Conservation (phyloP, 78 protist species). For the Planoprotostelium fungivorum region DNA sequence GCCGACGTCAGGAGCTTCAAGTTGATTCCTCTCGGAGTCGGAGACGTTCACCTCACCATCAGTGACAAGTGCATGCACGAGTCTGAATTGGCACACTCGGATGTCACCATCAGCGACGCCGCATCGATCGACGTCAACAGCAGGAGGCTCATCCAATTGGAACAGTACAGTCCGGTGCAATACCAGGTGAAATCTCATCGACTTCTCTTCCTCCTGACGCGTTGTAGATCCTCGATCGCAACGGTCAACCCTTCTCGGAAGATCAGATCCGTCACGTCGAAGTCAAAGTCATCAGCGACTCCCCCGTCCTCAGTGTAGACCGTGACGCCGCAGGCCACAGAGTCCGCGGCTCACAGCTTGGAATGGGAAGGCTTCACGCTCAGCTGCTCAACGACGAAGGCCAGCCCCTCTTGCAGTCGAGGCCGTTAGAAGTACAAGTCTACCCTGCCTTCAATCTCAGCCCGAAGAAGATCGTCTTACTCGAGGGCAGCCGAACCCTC, state of each 20-base stretch:
- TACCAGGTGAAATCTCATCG: neutral
- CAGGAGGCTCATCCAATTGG: neutral
- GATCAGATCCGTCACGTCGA: neutral
- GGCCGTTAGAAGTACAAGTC: neutral
- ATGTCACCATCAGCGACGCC: neutral
- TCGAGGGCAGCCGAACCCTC: neutral
- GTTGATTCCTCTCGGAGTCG: neutral
- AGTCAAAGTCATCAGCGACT: neutral
- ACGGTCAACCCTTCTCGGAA: neutral
- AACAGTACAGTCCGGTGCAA: neutral
- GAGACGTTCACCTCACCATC: neutral
- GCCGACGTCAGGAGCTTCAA: neutral
- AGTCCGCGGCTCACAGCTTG: neutral
- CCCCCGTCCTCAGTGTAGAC: neutral
- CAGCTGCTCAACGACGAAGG: neutral
- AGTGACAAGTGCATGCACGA: neutral
- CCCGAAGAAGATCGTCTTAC: neutral
- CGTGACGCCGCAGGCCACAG: neutral
- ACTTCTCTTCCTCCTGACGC: neutral
- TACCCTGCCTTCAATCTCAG: neutral
- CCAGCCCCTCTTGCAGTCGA: neutral
- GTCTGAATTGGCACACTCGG: neutral
- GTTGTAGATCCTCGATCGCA: neutral
- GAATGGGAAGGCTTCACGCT: neutral
- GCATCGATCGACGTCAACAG: neutral